phyloP scores from a whole-genome alignment of 2,329 filamentous ascomycete genomes.

The Xylaria sp. region DNA sequence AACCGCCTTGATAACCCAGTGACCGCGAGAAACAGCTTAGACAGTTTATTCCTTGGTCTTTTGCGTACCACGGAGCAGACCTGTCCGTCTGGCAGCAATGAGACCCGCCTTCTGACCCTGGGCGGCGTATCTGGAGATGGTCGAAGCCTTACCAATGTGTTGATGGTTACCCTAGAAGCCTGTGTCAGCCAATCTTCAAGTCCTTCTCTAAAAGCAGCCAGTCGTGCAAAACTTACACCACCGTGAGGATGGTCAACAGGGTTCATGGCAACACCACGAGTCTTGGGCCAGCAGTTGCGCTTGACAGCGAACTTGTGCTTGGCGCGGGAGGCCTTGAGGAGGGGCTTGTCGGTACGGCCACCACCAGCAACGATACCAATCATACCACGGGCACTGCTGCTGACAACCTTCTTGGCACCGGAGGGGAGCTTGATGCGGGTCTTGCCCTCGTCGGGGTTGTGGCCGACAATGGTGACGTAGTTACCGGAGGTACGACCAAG shows the following conservation, averaged over 20 bases:
- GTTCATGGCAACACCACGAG: conserved; percentile 99
- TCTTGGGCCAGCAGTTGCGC: conserved; percentile 99
- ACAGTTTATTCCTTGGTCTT: conserved; percentile 91
- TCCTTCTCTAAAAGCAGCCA: not conserved
- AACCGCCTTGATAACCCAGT: conserved; percentile 51
- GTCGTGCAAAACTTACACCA: conserved; percentile 56
- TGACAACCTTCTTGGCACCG: conserved; percentile 98
- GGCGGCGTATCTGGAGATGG: conserved; percentile 95
- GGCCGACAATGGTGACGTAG: conserved; percentile 96
- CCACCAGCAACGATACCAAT: conserved; percentile 99
- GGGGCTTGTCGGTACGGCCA: conserved; percentile 98
- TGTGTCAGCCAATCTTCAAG: conserved; percentile 38
- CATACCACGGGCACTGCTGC: conserved; percentile 91
- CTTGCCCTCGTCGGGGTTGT: conserved; percentile 99
- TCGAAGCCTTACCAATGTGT: conserved; percentile 99
- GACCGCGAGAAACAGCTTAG: conserved; percentile 46
- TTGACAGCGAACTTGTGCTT: conserved; percentile 99
- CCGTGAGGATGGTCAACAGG: conserved; percentile 98
- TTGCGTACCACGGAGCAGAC: conserved; percentile 99
- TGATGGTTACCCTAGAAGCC: conserved; percentile 86
- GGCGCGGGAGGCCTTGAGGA: conserved; percentile 98
- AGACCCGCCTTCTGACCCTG: conserved; percentile 99
- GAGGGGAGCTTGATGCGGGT: conserved; percentile 99
- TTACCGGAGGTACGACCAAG: conserved; percentile 97
- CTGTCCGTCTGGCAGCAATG: conserved; percentile 98